Evolutionary conservation across 176 grass and related monocot genomes (phyloP), one percentile per base, ranked within the genome.

Genomic region (Cenchrus purpureus): DNA sequence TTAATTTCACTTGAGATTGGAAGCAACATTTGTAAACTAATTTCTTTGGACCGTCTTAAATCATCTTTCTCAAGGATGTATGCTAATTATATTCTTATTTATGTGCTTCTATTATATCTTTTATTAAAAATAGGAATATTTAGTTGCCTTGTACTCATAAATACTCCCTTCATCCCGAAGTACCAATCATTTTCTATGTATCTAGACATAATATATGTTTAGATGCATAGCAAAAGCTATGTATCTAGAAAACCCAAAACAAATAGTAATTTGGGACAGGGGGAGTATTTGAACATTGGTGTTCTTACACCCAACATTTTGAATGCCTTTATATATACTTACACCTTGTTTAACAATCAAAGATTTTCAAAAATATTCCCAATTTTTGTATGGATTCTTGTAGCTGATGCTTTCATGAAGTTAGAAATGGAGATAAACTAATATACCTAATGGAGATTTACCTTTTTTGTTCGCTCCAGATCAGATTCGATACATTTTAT

Each of bases 401-500:
- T 25, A 25, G 25, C 25, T 25, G 25, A 25, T 25, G 25, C 25
- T 34, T 64, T 54, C 65, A 15, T 74, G 19, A 6, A 20, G 17
- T 52, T 70, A 10, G 4, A 63, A 71, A 70, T 54, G 62, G 52
- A 83, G 10, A 79, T 42, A 64, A 22, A 34, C 20, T 37, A 1
- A 44, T 60, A 31, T 16, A 58, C 8, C 49, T 54, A 78, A 87
- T 51, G n/a, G 0, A 76, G 12, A 3, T 60, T 86, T 88, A 97
- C 95, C 71, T 87, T 92, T 77, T 95, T 97, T 17, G 95, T 97
- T 64, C 86, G 88, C 17, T 93, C 95, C 5, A 97, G 95, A 15
- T 97, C 95, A 78, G 83, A 84, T 51, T 95, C 95, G 2, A 97
- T 88, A 28, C 66, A 87, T 79, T 97, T 97, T 72, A 97, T 97